These are phyloP conservation scores for Kernera saxatilis DNA, from an alignment of 345 rosid genomes.

Conservation along the genomic window DNA sequence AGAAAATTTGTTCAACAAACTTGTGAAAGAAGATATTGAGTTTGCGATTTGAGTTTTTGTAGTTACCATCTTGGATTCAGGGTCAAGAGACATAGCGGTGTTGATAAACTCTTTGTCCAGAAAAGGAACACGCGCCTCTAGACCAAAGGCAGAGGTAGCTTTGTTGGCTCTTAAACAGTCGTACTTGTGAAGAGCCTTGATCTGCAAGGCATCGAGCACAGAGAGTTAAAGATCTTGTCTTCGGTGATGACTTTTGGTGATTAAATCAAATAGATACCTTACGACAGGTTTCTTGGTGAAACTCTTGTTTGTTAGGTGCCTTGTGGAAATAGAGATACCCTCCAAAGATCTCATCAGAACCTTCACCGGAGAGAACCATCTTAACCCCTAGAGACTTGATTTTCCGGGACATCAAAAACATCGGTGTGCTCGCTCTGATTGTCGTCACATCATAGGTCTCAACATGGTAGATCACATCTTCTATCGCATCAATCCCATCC, in stretches of 20 bases:
- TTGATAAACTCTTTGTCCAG: constrained; percentile 80
- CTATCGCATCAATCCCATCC: constrained; percentile 94
- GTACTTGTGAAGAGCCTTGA: constrained; percentile 85
- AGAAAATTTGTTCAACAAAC: not conserved
- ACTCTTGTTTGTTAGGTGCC: constrained; percentile 86
- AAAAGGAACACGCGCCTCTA: constrained; percentile 92
- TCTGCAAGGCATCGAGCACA: constrained; percentile 35
- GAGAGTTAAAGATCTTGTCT: not conserved
- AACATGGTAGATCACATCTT: constrained; percentile 86
- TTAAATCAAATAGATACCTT: constrained; percentile 44
- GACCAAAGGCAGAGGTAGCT: constrained; percentile 91
- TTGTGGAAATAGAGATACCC: constrained; percentile 96
- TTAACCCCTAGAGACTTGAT: constrained; percentile 91
- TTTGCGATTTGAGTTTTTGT: not conserved
- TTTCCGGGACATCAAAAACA: constrained; percentile 90
- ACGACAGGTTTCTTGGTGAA: constrained; percentile 81
- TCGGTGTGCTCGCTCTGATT: constrained; percentile 86
- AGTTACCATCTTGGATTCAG: constrained; percentile 76
- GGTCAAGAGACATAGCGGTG: constrained; percentile 81
- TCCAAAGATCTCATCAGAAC: constrained; percentile 89
- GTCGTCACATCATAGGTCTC: constrained; percentile 92
- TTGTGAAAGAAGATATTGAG: not conserved
- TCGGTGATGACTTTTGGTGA: not conserved
- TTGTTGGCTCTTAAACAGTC: constrained; percentile 96
- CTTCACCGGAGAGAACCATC: constrained; percentile 99